Percentiles rank a stretch among this genome's conserved stretches.
Evolutionary conservation across 768 basidiomycete species (phyloP).

Genomic region (Trametes maxima): DNA sequence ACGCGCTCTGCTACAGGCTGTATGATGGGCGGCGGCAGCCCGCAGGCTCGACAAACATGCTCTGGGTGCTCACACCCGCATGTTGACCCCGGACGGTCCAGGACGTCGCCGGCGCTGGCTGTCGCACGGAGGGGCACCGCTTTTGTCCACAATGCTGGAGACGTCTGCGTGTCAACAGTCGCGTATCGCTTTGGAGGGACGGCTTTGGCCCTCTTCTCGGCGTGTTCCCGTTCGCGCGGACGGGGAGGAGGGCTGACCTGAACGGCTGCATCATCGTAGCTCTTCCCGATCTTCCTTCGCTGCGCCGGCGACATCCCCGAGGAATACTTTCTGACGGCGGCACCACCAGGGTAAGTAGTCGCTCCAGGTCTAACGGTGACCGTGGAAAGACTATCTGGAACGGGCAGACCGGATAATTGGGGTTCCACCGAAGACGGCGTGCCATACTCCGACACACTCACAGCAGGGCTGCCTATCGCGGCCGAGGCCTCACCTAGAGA

Average conservation of each 20-base stretch:
- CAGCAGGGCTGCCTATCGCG: background rate
- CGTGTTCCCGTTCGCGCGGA: background rate
- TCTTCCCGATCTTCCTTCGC: background rate
- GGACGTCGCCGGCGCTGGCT: background rate
- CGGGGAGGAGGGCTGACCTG: slow-evolving; percentile 1
- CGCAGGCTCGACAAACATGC: slow-evolving; percentile 7
- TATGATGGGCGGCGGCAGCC: background rate
- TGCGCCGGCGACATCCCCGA: too few species aligned
- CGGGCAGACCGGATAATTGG: background rate
- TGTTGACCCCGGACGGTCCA: background rate
- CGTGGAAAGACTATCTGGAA: background rate
- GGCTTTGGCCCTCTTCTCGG: background rate
- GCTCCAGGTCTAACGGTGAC: background rate
- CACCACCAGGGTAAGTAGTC: background rate
- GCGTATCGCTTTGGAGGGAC: background rate
- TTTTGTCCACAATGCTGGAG: background rate
- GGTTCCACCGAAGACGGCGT: background rate
- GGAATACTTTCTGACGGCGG: too few species aligned
- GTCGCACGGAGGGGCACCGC: slow-evolving; percentile 2
- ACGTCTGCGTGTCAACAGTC: background rate
- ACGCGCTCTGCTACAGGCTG: background rate
- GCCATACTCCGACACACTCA: background rate
- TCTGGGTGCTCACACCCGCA: slow-evolving; percentile 7
- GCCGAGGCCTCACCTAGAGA: background rate
- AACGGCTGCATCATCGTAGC: slow-evolving; percentile 1